Evolutionary conservation across 2,329 filamentous ascomycete genomes (phyloP).

Genomic region (Epichloe brachyelytri): DNA sequence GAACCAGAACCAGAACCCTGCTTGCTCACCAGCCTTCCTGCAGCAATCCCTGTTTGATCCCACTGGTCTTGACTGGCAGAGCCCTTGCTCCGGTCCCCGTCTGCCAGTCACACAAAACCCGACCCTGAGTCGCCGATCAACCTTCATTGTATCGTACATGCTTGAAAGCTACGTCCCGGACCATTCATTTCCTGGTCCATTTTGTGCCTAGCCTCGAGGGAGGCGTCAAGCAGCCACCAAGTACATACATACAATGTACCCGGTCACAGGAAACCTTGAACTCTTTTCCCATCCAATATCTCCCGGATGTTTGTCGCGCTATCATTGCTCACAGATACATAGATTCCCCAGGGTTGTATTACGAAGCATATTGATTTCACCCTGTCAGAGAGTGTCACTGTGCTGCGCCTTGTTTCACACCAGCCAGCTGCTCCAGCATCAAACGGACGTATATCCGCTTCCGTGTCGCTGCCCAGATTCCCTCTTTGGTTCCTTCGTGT

Average conservation of each 20-base stretch:
- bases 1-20: conserved; percentile 3
- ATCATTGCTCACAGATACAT: conserved; percentile 26
- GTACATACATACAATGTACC: conserved; percentile 7
- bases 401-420: conserved; percentile 39
- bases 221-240: conserved; percentile 7
- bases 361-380: conserved; percentile 19
- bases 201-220: no score
- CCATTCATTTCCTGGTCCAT: no score
- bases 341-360: conserved; percentile 31
- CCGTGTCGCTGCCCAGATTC: background rate
- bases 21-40: conserved; percentile 11
- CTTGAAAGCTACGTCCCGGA: no score
- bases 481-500: background rate
- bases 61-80: conserved; percentile 6
- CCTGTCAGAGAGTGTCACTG: conserved; percentile 28
- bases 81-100: conserved; percentile 20
- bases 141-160: conserved; percentile 13
- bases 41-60: conserved; percentile 17
- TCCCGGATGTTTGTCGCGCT: conserved; percentile 18
- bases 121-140: conserved; percentile 29
- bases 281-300: background rate
- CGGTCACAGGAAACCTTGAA: conserved; percentile 2
- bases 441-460: conserved; percentile 3
- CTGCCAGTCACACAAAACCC: conserved; percentile 37
- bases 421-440: conserved; percentile 20